Evolutionary conservation across 1,139 yeast genomes (phyloP).

Genomic region (Debaryomyces subglobosus): DNA sequence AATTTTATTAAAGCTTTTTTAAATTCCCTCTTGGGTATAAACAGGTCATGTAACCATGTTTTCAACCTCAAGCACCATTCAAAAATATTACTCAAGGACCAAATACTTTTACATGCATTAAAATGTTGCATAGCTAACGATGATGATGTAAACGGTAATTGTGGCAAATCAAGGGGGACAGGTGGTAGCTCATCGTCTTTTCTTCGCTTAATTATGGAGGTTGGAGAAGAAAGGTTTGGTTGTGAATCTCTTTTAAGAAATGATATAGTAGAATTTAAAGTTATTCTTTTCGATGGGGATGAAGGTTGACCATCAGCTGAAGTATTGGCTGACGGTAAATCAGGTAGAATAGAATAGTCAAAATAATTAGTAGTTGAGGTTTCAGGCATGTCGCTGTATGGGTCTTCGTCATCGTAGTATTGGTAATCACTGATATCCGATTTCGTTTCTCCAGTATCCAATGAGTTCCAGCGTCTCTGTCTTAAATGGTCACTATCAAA

Average conservation of each 20-base stretch:
- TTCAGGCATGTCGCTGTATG: conserved; percentile 16
- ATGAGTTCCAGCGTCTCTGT: conserved; percentile 20
- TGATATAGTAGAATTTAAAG: conserved; percentile 24
- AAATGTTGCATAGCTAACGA: conserved; percentile 54
- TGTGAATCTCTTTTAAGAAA: conserved; percentile 20
- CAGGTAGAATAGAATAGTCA: conserved; percentile 47
- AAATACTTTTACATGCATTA: conserved; percentile 36
- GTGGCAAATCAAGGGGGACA: conserved; percentile 57
- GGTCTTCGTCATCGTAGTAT: conserved; percentile 12
- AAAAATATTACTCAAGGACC: conserved; percentile 48
- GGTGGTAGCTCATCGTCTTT: conserved; percentile 45
- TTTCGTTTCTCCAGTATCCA: conserved; percentile 17
- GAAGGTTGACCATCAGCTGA: conserved; percentile 11
- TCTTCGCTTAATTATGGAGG: conserved; percentile 15
- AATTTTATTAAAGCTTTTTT: conserved; percentile 54
- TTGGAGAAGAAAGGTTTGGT: conserved; percentile 4
- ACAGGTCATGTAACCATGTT: conserved; percentile 55
- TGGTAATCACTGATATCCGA: conserved; percentile 15
- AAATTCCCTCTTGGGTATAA: conserved; percentile 53
- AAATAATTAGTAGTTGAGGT: conserved; percentile 36
- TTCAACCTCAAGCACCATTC: conserved; percentile 52
- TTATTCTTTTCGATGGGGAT: conserved; percentile 24
- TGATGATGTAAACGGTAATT: conserved; percentile 58
- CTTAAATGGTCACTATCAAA: conserved; percentile 14
- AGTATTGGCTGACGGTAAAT: conserved; percentile 31